phyloP scores from a whole-genome alignment of 305 asterid genomes.

The Petunia hybrid region DNA sequence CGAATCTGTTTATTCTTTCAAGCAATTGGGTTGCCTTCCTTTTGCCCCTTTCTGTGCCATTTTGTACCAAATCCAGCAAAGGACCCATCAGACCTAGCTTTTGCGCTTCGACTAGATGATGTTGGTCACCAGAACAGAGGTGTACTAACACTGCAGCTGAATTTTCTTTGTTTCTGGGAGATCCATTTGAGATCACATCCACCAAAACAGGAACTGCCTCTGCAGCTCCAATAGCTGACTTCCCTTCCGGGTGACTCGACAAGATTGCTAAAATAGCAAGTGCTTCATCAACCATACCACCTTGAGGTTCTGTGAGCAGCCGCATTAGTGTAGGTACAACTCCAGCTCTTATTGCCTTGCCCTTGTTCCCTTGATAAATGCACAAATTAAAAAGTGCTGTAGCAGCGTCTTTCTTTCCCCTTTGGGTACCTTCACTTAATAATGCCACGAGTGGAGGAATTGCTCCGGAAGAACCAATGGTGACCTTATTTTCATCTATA shows the following conservation, averaged over 20 bases:
- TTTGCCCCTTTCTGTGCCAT: constrained; percentile 89
- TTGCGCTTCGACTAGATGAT: constrained; percentile 63
- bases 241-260: constrained; percentile 87
- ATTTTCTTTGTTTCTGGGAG: constrained; percentile 88
- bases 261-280: constrained; percentile 89
- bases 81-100: constrained; percentile 77
- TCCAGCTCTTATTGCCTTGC: constrained; percentile 91
- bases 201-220: constrained; percentile 85
- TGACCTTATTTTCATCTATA: constrained; percentile 81
- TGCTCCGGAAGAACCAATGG: constrained; percentile 87
- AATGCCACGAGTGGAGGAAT: constrained; percentile 82
- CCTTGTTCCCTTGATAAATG: constrained; percentile 96
- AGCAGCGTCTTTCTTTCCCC: constrained; percentile 96
- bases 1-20: constrained; percentile 75
- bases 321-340: constrained; percentile 80
- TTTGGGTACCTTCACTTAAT: constrained; percentile 78
- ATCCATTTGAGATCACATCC: constrained; percentile 70
- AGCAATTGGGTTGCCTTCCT: constrained; percentile 86
- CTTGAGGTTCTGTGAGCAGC: constrained; percentile 78
- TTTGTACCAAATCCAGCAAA: constrained; percentile 65
- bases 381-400: constrained; percentile 95
- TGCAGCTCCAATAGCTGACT: constrained; percentile 78
- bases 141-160: constrained; percentile 91
- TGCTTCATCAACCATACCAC: constrained; percentile 91
- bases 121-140: constrained; percentile 78